These are phyloP conservation scores for Centrapalus pauciflorus DNA, from an alignment of 129 eudicot species.

Conservation along the genomic window DNA sequence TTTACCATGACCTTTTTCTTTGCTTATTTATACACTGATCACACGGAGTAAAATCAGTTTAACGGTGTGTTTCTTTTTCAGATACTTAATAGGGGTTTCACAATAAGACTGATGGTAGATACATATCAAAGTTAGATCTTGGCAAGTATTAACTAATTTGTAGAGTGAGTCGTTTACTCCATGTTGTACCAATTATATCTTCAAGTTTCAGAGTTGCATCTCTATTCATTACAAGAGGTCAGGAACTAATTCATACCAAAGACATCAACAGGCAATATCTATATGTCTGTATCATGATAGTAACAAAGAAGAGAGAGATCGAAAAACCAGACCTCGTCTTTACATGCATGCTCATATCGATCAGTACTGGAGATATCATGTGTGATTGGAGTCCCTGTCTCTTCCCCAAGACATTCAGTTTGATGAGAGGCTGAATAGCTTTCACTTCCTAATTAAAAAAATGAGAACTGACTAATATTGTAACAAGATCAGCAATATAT, in stretches of 20 bases:
- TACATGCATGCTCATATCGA: constrained; percentile 30
- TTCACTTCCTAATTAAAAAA: constrained; percentile 31
- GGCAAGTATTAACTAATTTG: background rate
- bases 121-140: background rate
- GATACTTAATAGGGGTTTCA: too few species aligned
- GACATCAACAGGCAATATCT: background rate
- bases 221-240: background rate
- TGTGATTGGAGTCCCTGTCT: constrained; percentile 11
- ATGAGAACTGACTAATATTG: constrained; percentile 3
- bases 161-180: background rate
- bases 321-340: constrained; percentile 37
- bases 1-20: too few species aligned
- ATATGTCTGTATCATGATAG: background rate
- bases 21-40: too few species aligned
- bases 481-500: background rate
- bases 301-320: background rate
- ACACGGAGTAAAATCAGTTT: too few species aligned
- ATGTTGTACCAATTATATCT: background rate
- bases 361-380: constrained; percentile 24
- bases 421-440: constrained; percentile 18
- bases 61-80: too few species aligned
- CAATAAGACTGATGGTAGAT: background rate
- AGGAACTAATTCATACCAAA: background rate
- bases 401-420: constrained; percentile 22
- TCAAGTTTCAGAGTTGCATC: background rate